Conservation (phyloP, 2,329 filamentous ascomycete genomes). For the Neospermospora avenae region DNA sequence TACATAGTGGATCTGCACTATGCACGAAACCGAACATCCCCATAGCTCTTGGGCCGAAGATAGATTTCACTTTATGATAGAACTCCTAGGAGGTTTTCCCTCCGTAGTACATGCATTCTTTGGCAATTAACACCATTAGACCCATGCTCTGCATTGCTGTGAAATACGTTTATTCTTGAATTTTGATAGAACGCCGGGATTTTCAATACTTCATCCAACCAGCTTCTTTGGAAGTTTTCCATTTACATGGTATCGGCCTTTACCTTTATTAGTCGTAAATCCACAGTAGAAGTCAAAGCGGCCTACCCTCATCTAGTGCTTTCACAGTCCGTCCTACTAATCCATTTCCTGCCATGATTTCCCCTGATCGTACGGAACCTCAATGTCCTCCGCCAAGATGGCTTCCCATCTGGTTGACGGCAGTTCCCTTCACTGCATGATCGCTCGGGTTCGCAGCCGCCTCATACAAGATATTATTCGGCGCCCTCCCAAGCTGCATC, state of each 20-base stretch:
- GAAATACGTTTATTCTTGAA: no score
- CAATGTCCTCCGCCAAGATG: conserved; percentile 44
- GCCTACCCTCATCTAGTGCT: neutral
- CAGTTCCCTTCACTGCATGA: conserved; percentile 65
- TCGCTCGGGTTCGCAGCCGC: conserved; percentile 88
- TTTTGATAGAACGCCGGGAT: no score
- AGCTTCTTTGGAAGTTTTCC: neutral
- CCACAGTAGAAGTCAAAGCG: neutral
- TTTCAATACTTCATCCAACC: neutral
- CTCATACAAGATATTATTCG: conserved; percentile 87
- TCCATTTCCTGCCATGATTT: neutral
- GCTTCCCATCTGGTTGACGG: conserved; percentile 52
- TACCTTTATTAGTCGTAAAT: neutral
- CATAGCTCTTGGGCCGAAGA: no score
- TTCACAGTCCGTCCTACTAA: neutral
- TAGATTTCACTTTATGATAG: no score
- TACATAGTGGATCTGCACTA: no score
- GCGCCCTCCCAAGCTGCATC: conserved; percentile 80
- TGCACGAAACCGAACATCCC: no score
- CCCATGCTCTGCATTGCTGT: no score
- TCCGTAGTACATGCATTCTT: no score
- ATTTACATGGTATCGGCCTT: neutral
- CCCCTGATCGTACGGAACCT: neutral
- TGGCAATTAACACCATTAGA: no score
- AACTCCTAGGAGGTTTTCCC: no score